Evolutionary conservation across 257 asterid genomes (phyloP).

Genomic region (Lycium barbarum): DNA sequence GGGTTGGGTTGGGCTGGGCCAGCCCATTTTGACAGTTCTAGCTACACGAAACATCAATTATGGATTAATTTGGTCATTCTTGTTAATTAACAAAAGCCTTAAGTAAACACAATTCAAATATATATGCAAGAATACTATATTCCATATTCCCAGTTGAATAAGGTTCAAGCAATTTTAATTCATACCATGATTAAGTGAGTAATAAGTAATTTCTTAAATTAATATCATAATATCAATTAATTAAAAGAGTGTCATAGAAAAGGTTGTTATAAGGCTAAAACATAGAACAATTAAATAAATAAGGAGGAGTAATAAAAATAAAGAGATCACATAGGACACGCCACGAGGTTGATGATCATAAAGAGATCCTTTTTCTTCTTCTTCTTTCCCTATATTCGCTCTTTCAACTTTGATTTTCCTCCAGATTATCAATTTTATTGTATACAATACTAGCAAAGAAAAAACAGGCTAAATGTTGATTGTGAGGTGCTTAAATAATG

Average conservation of each 20-base stretch:
- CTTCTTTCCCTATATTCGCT: not conserved
- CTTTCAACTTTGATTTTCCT: not conserved
- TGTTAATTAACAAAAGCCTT: not conserved
- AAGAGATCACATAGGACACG: conserved; percentile 12
- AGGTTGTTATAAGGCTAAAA: not conserved
- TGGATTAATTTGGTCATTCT: not conserved
- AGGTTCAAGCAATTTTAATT: too few relatives aligned
- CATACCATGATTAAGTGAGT: not conserved
- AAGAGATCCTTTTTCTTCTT: too few relatives aligned
- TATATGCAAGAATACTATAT: too few relatives aligned
- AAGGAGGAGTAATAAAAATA: too few relatives aligned
- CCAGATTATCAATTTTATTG: not conserved
- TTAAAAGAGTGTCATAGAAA: not conserved
- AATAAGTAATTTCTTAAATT: too few relatives aligned
- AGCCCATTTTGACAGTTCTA: too few relatives aligned
- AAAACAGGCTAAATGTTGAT: not conserved
- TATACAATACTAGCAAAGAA: not conserved
- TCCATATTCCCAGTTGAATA: too few relatives aligned
- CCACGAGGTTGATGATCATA: not conserved
- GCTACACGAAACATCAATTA: not conserved
- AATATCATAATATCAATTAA: not conserved
- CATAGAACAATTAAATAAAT: not conserved
- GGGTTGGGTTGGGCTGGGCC: too few relatives aligned
- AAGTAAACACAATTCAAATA: not conserved
- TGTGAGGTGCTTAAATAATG: not conserved